Evolutionary conservation across 371 early-diverging fungal genomes (phyloP), one percentile per base, ranked within the genome.

Genomic region (Mucor racemosus): DNA sequence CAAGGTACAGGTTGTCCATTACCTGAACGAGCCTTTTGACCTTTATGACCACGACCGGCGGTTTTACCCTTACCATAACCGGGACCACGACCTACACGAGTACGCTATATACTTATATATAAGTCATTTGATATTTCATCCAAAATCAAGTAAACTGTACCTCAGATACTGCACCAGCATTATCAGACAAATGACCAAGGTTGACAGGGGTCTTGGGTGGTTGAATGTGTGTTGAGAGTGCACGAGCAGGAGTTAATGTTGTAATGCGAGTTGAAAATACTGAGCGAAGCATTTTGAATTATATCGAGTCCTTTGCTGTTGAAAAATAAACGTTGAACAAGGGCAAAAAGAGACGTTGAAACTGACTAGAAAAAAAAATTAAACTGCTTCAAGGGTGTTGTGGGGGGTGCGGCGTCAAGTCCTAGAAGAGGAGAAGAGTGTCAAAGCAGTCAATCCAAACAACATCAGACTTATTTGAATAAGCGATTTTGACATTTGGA

Each of bases 41-140:
- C 98, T 77, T 97, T 97, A 62, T 92, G 91, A 74, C 98, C 97
- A 38, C 95, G 88, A 39, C 96, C 97, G 50, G 93, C 88, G 17
- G 96, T 97, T 67, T 94, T 91, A 54, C 97, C 97, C 67, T 90
- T 90, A 61, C 95, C 95, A 50, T 91, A 93, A 48, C 92, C 91
- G 55, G 89, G 89, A 60, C 95, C 95, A 75, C 95, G 90, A 63
- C 95, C 95, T n/a, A 93, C 80, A 66, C 94, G 89, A 61, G 80
- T 82, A 64, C 86, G 86, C 87, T 88, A 68, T 54, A 10, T 9
- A n/a, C 0, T 9, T 14, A 3, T 31, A 6, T 26, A 13, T 42
- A 15, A 36, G 13, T 48, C 14, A 10, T 33, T 6, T 21, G 58
- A 21, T 3, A 42, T 15, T n/a, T 34, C 57, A 40, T 38, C 26